phyloP scores from a whole-genome alignment of 139 green algal genomes.

The Zygnema circumcarinatum region DNA sequence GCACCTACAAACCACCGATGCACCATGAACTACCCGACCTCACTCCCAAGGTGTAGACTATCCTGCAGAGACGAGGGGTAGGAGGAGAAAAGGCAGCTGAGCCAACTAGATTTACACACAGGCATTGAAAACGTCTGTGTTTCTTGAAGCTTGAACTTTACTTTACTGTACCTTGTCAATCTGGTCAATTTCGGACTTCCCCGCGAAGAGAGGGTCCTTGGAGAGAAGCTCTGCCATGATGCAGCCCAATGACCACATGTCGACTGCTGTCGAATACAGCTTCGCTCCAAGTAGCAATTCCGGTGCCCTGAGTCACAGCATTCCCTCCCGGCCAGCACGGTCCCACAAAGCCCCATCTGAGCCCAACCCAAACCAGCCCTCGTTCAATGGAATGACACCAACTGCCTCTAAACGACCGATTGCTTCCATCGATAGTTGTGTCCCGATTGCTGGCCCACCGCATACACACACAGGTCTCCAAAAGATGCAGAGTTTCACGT shows the following conservation, averaged over 20 bases:
- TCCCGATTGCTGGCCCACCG: neutral
- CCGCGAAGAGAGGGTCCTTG: constrained; percentile 78
- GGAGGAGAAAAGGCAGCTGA: too few relatives aligned
- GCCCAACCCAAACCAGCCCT: constrained; percentile 1
- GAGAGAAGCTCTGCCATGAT: constrained; percentile 74
- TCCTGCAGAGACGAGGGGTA: too few relatives aligned
- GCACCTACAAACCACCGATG: too few relatives aligned
- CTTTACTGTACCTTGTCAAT: constrained; percentile 60
- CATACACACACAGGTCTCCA: neutral
- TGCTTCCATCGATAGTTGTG: neutral
- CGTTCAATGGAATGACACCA: neutral
- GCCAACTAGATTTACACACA: too few relatives aligned
- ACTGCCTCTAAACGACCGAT: neutral
- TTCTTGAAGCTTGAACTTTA: too few relatives aligned
- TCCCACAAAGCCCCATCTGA: neutral
- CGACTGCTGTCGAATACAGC: constrained; percentile 79
- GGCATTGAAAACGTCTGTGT: too few relatives aligned
- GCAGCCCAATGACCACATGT: constrained; percentile 78
- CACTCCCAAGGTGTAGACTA: too few relatives aligned
- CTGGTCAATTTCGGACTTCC: constrained; percentile 77
- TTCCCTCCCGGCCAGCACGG: neutral
- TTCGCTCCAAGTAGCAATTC: constrained; percentile 87
- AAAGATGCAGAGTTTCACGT: constrained; percentile 81
- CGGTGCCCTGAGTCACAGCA: constrained; percentile 61
- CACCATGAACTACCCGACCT: too few relatives aligned